Percentiles rank a stretch among this genome's conserved stretches.
Conservation (phyloP, 1,284 basidiomycete species). For the Moniliella sp. region DNA sequence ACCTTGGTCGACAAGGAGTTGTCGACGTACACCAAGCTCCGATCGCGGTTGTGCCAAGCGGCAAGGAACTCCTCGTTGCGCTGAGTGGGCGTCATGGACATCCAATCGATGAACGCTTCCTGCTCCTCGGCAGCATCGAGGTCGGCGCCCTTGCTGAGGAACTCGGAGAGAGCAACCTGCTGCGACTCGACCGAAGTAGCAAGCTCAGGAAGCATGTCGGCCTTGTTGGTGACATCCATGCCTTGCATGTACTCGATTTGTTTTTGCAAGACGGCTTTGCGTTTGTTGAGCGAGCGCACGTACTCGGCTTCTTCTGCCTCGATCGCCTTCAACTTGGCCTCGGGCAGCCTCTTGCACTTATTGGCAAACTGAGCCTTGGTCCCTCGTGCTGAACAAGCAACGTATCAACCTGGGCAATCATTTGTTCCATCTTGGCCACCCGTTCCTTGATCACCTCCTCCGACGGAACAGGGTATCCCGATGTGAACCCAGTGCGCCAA, state of each 20-base stretch:
- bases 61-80: conserved; percentile 13
- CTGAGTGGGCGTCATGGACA: conserved; percentile 6
- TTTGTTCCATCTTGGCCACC: too few relatives aligned
- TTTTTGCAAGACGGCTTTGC: background rate
- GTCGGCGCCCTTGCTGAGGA: conserved; percentile 6
- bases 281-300: background rate
- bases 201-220: too few relatives aligned
- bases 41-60: conserved; percentile 24
- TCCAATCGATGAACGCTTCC: conserved; percentile 20
- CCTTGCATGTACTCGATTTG: too few relatives aligned
- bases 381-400: too few relatives aligned
- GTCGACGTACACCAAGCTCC: conserved; percentile 24
- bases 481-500: conserved; percentile 26
- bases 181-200: too few relatives aligned
- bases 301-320: background rate
- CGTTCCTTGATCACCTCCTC: too few relatives aligned
- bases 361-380: too few relatives aligned
- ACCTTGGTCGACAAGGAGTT: conserved; percentile 15
- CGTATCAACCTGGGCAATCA: too few relatives aligned
- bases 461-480: conserved; percentile 16
- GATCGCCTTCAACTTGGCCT: too few relatives aligned
- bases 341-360: too few relatives aligned
- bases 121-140: conserved; percentile 10
- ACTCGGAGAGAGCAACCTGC: too few relatives aligned
- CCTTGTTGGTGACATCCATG: too few relatives aligned